phyloP scores from a whole-genome alignment of 2,329 filamentous ascomycete genomes.

The Decorospora gaudefroyi region DNA sequence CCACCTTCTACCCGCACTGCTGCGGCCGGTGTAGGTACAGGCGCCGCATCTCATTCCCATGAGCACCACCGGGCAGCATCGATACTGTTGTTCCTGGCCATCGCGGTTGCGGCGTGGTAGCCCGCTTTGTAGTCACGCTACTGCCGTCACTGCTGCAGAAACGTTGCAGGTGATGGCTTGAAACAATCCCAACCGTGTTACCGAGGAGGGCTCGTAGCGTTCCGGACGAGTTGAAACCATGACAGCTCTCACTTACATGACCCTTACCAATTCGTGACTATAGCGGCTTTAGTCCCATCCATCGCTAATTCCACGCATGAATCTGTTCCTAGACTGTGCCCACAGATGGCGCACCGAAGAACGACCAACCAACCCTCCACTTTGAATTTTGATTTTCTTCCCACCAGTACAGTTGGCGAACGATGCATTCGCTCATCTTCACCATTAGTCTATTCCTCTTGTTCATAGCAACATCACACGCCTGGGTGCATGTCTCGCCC shows the following conservation, averaged over 20 bases:
- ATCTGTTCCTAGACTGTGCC: too few species aligned
- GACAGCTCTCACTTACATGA: slow-evolving; percentile 9
- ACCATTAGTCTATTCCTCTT: background rate
- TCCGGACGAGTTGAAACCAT: slow-evolving; percentile 15
- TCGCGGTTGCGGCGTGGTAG: too few species aligned
- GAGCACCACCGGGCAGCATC: background rate
- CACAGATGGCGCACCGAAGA: too few species aligned
- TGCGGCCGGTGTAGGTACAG: too few species aligned
- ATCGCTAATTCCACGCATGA: too few species aligned
- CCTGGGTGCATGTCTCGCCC: background rate
- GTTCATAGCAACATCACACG: background rate
- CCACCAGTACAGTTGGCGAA: background rate
- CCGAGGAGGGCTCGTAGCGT: background rate
- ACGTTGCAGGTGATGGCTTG: background rate
- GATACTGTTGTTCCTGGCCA: background rate
- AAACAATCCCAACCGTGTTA: background rate
- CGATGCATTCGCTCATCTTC: background rate
- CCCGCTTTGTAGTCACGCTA: too few species aligned
- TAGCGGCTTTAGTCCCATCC: slow-evolving; percentile 7
- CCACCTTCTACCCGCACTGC: too few species aligned
- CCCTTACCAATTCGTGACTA: slow-evolving; percentile 16
- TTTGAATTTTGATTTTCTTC: background rate
- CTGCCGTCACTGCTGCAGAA: background rate
- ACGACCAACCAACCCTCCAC: background rate
- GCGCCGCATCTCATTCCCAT: too few species aligned